Base-by-base conservation (phyloP, 2,329 filamentous ascomycete species). In the Cladophialophora carrionii region DNA sequence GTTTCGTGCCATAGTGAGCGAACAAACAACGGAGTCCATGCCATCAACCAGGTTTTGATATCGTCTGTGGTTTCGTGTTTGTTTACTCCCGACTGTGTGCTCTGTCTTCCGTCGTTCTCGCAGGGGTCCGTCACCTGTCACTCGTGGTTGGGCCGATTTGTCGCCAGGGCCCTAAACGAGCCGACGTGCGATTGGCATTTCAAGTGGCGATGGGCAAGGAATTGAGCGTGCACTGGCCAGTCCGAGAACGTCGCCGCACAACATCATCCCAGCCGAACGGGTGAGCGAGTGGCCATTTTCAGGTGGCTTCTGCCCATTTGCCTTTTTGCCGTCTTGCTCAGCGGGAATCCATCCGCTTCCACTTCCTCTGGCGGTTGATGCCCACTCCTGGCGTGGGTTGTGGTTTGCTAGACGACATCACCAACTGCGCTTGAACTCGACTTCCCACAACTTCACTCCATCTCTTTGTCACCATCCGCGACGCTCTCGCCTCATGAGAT, bases 241-340 rank as follows among this genome's bases (percentile, higher is more conserved):
- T 51, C 48, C 48, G 48, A 51, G 48, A 51, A 51, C 20, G 12
- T 51, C 9, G 26, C 22, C 20, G 22, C 48, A 51, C 48, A 51
- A 51, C 48, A 51, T 51, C 20, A 51, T 51, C 48, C 10, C 24
- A 51, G 48, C 20, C 48, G 48, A 26, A 51, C 48, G 22, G 9
- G n/a, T 8, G 41, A 51, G 20, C 48, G 24, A 51, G 48, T 51
- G 48, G 48, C 48, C 48, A 51, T 26, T 51, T n/a, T 51, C 48
- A 51, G 48, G n/a, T 20, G 48, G 48, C 48, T 24, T 51, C 26
- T 51, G 48, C 46, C 46, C 22, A 22, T 49, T n/a, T 26, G 1
- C n/a, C 46, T 9, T 0, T 49, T 41, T 41, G 34, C 3, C 34
- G 12, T 43, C 37, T 17, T 17, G 37, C 37, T 43, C 37, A 43